phyloP scores from a whole-genome alignment of 1,139 yeast species.

The Yamadazyma membranifaciens region DNA sequence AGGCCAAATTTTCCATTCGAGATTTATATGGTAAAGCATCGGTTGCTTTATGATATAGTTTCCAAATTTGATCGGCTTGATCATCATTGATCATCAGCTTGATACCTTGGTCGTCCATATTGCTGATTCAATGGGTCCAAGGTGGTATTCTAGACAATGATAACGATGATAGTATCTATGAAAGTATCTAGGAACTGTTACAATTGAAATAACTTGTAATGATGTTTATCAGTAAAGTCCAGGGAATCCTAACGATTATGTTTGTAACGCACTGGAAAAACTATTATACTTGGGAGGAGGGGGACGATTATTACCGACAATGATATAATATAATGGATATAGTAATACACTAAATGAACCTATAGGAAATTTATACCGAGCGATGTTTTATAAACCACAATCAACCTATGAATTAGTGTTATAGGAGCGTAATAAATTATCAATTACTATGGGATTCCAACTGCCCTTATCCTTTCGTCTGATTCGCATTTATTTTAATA shows the following conservation, averaged over 20 bases:
- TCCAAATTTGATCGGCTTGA: slow-evolving; percentile 60
- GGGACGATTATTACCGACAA: too few species aligned
- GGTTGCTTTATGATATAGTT: slow-evolving; percentile 73
- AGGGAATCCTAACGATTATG: too few species aligned
- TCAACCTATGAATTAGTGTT: too few species aligned
- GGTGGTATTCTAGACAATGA: background rate
- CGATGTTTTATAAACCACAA: too few species aligned
- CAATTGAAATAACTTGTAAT: too few species aligned
- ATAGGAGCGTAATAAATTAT: background rate
- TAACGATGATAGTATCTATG: background rate
- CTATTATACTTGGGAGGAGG: too few species aligned
- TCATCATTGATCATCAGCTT: slow-evolving; percentile 10
- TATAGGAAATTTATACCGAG: too few species aligned
- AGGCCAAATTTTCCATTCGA: slow-evolving; percentile 78
- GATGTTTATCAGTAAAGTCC: too few species aligned
- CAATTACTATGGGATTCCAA: background rate
- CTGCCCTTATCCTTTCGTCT: background rate
- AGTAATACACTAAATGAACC: too few species aligned
- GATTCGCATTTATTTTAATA: background rate
- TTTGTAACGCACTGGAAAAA: too few species aligned
- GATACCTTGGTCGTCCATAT: slow-evolving; percentile 4
- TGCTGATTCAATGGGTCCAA: background rate
- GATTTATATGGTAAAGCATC: slow-evolving; percentile 74
- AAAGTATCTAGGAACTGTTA: too few species aligned
- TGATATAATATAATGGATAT: too few species aligned